These are phyloP conservation scores for Cucurbita ficifolia DNA, from an alignment of 306 rosid genomes.

Conservation along the genomic window DNA sequence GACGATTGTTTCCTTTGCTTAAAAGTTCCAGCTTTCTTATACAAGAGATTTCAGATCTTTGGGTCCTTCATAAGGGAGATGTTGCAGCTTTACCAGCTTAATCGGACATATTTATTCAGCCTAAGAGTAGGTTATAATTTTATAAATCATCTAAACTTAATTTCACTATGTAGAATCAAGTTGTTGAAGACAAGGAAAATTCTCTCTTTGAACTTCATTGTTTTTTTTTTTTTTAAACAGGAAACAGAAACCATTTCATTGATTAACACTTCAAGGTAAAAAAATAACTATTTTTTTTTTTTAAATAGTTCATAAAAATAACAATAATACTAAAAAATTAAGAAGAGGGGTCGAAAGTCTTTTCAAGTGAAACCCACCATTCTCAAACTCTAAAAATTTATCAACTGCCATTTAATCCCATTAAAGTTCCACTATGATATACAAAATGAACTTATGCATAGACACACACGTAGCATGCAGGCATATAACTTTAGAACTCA, in stretches of 20 bases:
- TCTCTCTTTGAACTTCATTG: background rate
- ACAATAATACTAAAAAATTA: too few relatives aligned
- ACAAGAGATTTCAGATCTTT: background rate
- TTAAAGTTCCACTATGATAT: background rate
- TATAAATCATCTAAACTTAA: background rate
- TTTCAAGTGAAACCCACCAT: background rate
- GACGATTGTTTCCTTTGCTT: background rate
- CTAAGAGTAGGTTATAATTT: background rate
- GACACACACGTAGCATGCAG: background rate
- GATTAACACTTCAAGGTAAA: background rate
- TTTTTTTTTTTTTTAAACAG: background rate
- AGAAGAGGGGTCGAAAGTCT: background rate
- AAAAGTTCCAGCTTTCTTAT: background rate
- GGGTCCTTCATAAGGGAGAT: background rate
- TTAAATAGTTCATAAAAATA: background rate
- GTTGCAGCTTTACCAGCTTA: background rate
- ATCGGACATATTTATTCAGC: background rate
- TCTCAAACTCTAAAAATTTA: background rate
- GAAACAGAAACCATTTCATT: background rate
- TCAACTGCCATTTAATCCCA: background rate
- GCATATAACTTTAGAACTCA: background rate
- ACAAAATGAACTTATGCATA: background rate
- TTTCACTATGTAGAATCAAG: background rate
- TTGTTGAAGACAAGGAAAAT: background rate
- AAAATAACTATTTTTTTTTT: too few relatives aligned